Conservation (phyloP, 2,329 filamentous ascomycete species). For the Tympanopsis confertula region DNA sequence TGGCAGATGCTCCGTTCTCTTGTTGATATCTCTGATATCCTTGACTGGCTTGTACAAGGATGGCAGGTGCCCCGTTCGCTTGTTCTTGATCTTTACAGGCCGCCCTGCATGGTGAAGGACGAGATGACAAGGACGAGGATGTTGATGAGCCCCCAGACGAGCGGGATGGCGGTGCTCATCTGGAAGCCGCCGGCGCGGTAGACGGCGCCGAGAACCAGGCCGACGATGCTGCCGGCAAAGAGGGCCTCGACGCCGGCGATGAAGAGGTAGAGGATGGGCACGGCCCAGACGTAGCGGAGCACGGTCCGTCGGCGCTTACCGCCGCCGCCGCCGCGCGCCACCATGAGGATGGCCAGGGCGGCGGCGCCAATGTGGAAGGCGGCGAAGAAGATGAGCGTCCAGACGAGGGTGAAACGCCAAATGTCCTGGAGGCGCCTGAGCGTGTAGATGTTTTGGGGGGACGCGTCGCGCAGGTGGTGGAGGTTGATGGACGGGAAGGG, state of each 20-base stretch:
- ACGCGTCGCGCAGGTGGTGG: slow-evolving; percentile 37
- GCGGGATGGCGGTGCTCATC: slow-evolving; percentile 91
- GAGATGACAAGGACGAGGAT: slow-evolving; percentile 73
- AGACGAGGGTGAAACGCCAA: slow-evolving; percentile 77
- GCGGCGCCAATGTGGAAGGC: slow-evolving; percentile 65
- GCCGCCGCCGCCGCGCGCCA: slow-evolving; percentile 40
- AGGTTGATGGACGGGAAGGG: slow-evolving; percentile 75
- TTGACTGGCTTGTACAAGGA: too few relatives aligned
- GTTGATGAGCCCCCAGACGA: slow-evolving; percentile 78
- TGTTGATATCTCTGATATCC: too few relatives aligned
- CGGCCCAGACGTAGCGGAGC: slow-evolving; percentile 47
- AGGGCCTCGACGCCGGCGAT: slow-evolving; percentile 67
- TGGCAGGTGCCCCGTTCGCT: too few relatives aligned
- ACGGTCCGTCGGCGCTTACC: slow-evolving; percentile 32
- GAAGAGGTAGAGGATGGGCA: slow-evolving; percentile 59
- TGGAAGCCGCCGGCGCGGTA: slow-evolving; percentile 74
- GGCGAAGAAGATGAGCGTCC: slow-evolving; percentile 72
- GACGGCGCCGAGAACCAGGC: slow-evolving; percentile 65
- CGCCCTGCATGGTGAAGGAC: slow-evolving; percentile 86
- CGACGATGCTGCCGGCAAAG: slow-evolving; percentile 70
- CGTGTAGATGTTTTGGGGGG: slow-evolving; percentile 31
- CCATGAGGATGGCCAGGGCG: slow-evolving; percentile 60
- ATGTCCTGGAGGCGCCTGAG: slow-evolving; percentile 69
- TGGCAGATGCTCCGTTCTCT: too few relatives aligned
- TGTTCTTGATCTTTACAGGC: slow-evolving; percentile 50